Conservation (phyloP, 495 filamentous ascomycete genomes). For the Amorphotheca resinae region DNA sequence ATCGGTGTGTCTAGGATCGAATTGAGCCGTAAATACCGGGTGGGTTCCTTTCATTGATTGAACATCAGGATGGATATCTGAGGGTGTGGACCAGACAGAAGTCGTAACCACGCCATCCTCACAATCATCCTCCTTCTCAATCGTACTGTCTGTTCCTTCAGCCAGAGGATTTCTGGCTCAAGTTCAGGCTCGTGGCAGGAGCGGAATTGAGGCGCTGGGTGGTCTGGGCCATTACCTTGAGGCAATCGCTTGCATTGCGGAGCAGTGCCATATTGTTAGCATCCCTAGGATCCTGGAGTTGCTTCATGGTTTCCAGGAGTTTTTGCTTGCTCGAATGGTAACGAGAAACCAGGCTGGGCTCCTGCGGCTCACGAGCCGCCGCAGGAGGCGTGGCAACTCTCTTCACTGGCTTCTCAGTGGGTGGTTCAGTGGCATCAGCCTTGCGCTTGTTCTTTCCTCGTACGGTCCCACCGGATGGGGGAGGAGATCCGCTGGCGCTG, state of each 20-base stretch:
- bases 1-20: conserved; percentile 2
- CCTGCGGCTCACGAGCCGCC: conserved; percentile 11
- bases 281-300: conserved; percentile 13
- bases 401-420: not conserved
- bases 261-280: conserved; percentile 11
- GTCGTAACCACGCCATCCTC: not conserved
- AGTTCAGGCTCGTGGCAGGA: not conserved
- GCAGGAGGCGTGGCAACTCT: conserved; percentile 6
- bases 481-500: conserved; percentile 16
- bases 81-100: not conserved
- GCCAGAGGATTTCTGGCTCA: conserved; percentile 10
- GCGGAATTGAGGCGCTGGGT: conserved; percentile 8
- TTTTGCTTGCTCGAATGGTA: conserved; percentile 8
- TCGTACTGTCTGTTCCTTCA: conserved; percentile 6
- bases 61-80: not conserved
- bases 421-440: conserved; percentile 1
- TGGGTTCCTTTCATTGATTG: too few relatives aligned
- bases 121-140: conserved; percentile 6
- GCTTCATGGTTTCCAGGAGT: conserved; percentile 10
- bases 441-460: conserved; percentile 18
- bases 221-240: conserved; percentile 17
- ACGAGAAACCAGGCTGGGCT: conserved; percentile 14
- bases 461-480: conserved; percentile 6
- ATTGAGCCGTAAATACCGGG: not conserved
- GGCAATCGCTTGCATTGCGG: conserved; percentile 12